Evolutionary conservation across 2,329 filamentous ascomycete species (phyloP), one percentile per base, ranked within the genome.

Genomic region (Xylaria arbuscula): DNA sequence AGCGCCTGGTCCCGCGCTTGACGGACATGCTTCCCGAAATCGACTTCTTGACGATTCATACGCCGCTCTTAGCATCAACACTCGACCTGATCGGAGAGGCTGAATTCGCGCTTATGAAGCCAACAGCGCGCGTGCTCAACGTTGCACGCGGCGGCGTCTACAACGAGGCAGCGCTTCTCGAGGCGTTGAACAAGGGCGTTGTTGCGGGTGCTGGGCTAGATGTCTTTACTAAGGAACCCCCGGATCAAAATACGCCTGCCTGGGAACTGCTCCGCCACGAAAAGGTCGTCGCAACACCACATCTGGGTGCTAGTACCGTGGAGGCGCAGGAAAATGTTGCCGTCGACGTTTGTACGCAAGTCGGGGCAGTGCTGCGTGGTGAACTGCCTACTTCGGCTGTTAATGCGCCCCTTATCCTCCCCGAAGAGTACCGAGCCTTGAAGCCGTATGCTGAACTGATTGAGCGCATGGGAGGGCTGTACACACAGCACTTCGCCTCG

Each of bases 251-350:
- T 40, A 89, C 89, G 1, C 82, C 86, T 3, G 90, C 92, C 1
- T 85, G 85, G 11, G 84, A 84, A 53, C 83, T 96, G 9, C 87
- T 92, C 65, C 84, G 83, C 10, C 92, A 95, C 73, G 87, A 89
- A 0, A 90, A 88, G 72, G 92, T 93, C 0, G 89, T 95, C 1
- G 89, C 89, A 1, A 95, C 93, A 8, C 93, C 93, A 0, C 93
- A 96, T 78, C 84, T 96, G 0, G 92, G 92, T 8, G 93, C 93
- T 0, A 93, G 90, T 0, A 96, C 93, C 0, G 86, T 92, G 40
- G 93, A 96, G 83, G 93, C 93, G 0, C 92, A 96, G 78, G 92
- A 95, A 76, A 94, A 94, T 69, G 92, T 94, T 3, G 92, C 90
- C 1, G 87, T 94, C 70, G 93, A 95, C 73, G 93, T 95, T 9